Conservation (phyloP, 2,329 filamentous ascomycete genomes). For the Cladosporium sp. region DNA sequence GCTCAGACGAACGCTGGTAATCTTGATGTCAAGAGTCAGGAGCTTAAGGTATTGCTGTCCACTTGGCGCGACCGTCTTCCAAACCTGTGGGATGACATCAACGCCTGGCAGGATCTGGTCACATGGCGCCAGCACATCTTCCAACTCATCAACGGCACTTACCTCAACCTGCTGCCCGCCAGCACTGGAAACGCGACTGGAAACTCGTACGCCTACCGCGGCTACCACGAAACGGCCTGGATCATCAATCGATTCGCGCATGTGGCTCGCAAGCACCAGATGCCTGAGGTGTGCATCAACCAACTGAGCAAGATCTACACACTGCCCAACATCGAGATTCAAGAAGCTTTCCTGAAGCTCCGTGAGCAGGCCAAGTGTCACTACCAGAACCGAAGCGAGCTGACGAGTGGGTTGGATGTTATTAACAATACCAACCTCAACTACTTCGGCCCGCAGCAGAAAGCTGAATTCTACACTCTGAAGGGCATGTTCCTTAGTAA, state of each 20-base stretch:
- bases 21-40: constrained; percentile 89
- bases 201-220: constrained; percentile 92
- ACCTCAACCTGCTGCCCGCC: constrained; percentile 79
- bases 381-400: constrained; percentile 91
- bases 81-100: constrained; percentile 99
- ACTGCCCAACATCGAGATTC: constrained; percentile 97
- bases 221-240: constrained; percentile 98
- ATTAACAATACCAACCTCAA: constrained; percentile 99
- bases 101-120: constrained; percentile 98
- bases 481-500: constrained; percentile 99
- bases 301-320: constrained; percentile 98
- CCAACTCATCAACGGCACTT: constrained; percentile 91
- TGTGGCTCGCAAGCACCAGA: constrained; percentile 92
- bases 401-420: constrained; percentile 90
- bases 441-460: constrained; percentile 94
- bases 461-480: constrained; percentile 97
- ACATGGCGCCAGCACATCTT: constrained; percentile 99
- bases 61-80: constrained; percentile 95
- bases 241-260: constrained; percentile 99
- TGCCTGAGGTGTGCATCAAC: constrained; percentile 95
- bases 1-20: constrained; percentile 81
- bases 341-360: constrained; percentile 96
- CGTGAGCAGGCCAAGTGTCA: constrained; percentile 99
- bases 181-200: constrained; percentile 80
- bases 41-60: constrained; percentile 88